Conservation (phyloP, 2,329 filamentous ascomycete genomes). For the Aspergillus fumigatiaffinis region DNA sequence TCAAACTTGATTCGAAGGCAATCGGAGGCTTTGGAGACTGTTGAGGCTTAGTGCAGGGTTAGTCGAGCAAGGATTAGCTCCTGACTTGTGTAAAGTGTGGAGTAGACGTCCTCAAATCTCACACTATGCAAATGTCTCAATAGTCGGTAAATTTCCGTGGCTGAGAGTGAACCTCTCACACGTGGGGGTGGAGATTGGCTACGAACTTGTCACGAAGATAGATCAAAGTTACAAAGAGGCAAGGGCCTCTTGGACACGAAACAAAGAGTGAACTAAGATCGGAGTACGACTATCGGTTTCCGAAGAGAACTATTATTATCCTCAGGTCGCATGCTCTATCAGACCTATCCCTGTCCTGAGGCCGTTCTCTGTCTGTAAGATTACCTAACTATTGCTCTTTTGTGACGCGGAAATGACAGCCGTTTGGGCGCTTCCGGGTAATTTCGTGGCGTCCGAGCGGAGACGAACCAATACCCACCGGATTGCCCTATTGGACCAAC, state of each 20-base stretch:
- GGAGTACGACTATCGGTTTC: not conserved
- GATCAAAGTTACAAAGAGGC: not conserved
- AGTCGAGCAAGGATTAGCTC: not conserved
- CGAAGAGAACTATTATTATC: not conserved
- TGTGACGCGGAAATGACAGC: not conserved
- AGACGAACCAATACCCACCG: not conserved
- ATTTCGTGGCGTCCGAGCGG: not conserved
- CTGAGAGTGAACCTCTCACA: slow-evolving; percentile 8
- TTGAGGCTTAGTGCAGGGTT: too few relatives aligned
- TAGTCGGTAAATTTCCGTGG: too few relatives aligned
- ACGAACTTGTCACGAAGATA: not conserved
- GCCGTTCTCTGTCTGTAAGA: not conserved
- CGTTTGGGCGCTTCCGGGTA: not conserved
- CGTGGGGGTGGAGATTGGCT: slow-evolving; percentile 19
- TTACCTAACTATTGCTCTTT: not conserved
- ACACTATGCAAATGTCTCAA: too few relatives aligned
- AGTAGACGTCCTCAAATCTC: not conserved
- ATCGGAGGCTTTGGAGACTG: not conserved
- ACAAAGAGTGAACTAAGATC: not conserved
- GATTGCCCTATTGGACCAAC: slow-evolving; percentile 12
- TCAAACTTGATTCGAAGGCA: not conserved
- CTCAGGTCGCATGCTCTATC: not conserved
- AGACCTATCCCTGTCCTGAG: not conserved
- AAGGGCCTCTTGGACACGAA: not conserved
- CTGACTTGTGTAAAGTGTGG: not conserved